These are phyloP conservation scores for Xylaria telfairii DNA, from an alignment of 495 filamentous ascomycete species.

Conservation along the genomic window DNA sequence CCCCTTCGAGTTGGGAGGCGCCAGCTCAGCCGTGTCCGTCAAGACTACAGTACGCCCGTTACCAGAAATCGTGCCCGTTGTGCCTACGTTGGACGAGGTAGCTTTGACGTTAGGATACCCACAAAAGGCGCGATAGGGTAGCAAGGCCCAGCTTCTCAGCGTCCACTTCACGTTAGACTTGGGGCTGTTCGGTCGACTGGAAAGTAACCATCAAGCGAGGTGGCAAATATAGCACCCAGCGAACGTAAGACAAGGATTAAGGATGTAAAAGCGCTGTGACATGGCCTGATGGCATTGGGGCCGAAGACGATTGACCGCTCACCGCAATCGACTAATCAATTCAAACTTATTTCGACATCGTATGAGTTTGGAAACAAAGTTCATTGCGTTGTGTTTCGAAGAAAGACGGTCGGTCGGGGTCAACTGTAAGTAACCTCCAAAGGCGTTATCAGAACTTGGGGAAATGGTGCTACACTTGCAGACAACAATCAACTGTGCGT, in stretches of 20 bases:
- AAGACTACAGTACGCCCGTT: not conserved
- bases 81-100: not conserved
- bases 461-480: not conserved
- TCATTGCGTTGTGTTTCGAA: not conserved
- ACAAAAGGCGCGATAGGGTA: not conserved
- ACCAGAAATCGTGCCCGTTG: not conserved
- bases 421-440: not conserved
- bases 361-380: not conserved
- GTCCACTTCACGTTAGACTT: not conserved
- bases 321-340: not conserved
- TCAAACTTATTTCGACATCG: not conserved
- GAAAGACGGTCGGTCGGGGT: not conserved
- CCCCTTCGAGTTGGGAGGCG: not conserved
- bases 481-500: not conserved
- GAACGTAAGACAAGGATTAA: slow-evolving; percentile 3
- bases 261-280: not conserved
- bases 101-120: not conserved
- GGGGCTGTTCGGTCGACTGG: not conserved
- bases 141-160: not conserved
- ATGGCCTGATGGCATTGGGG: slow-evolving; percentile 4
- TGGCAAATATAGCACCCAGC: slow-evolving; percentile 1
- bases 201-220: slow-evolving; percentile 14
- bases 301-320: not conserved
- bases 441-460: not conserved
- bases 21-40: not conserved